Percentiles rank a stretch among this genome's conserved stretches.
Evolutionary conservation across 345 rosid species (phyloP).

Genomic region (Eucalyptus pauciflora): DNA sequence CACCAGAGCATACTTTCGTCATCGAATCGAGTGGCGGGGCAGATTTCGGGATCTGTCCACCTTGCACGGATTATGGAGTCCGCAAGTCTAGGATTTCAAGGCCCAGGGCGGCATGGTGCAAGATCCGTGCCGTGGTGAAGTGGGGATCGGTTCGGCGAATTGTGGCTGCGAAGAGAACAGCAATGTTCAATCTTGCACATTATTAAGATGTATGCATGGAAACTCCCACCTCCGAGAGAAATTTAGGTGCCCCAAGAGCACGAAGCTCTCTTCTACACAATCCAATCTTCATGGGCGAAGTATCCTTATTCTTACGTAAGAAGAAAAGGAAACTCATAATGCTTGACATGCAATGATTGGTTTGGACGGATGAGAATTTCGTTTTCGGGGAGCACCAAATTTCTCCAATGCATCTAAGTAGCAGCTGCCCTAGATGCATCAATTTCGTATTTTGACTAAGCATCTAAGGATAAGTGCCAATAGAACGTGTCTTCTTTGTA

Average conservation of each 20-base stretch:
- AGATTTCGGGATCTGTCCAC: not conserved
- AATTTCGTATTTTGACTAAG: not conserved
- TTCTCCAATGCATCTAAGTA: not conserved
- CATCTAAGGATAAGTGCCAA: not conserved
- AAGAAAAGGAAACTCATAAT: not conserved
- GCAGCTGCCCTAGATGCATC: not conserved
- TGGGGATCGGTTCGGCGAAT: conserved; percentile 11
- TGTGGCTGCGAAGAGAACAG: conserved; percentile 9
- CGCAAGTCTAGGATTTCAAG: conserved; percentile 8
- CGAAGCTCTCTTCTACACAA: not conserved
- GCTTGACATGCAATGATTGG: not conserved
- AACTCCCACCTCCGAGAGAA: not conserved
- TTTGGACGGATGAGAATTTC: not conserved
- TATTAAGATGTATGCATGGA: not conserved
- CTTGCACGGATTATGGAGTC: not conserved
- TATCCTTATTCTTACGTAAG: not conserved
- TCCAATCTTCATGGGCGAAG: not conserved
- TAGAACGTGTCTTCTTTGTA: not conserved
- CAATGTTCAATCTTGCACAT: not conserved
- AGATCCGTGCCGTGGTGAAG: conserved; percentile 45
- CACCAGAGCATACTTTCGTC: not conserved
- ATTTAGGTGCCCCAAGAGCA: not conserved
- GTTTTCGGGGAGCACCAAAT: not conserved
- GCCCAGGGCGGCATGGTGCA: conserved; percentile 54
- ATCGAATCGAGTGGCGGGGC: conserved; percentile 3